A percentile compares a stretch with the other conserved stretches of the same genome.
phyloP scores from a whole-genome alignment of 768 basidiomycete species.

The Boletus edulis region DNA sequence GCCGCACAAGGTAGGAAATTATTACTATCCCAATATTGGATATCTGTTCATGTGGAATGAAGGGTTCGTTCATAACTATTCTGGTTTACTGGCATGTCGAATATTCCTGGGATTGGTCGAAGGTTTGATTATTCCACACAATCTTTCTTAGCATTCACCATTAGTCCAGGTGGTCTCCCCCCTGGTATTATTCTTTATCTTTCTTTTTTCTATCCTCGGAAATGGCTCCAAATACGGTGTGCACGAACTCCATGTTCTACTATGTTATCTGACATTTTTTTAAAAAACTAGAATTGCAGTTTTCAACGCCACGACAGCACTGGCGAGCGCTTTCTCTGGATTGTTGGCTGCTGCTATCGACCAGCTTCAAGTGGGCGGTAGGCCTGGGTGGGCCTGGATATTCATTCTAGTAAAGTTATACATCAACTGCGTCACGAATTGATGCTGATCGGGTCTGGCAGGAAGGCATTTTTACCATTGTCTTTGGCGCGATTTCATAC shows the following conservation, averaged over 20 bases:
- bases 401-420: constrained; percentile 43
- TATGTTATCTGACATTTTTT: constrained; percentile 1
- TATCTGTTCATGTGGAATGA: not conserved
- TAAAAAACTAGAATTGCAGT: constrained; percentile 36
- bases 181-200: constrained; percentile 57
- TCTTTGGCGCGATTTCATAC: constrained; percentile 53
- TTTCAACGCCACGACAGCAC: constrained; percentile 43
- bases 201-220: constrained; percentile 44
- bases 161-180: constrained; percentile 48
- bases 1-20: not conserved
- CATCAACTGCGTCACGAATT: not conserved
- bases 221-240: constrained; percentile 23
- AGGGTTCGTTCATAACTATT: constrained; percentile 49
- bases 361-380: constrained; percentile 49
- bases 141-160: constrained; percentile 1
- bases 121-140: constrained; percentile 35
- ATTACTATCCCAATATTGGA: not conserved
- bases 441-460: constrained; percentile 4
- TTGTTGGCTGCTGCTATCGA: constrained; percentile 59
- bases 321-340: constrained; percentile 61
- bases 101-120: constrained; percentile 57
- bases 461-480: constrained; percentile 62
- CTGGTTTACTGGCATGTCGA: constrained; percentile 50
- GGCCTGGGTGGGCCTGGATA: constrained; percentile 62
- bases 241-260: not conserved